Base-by-base conservation (phyloP, 2,329 filamentous ascomycete species). In the Phialocephala subalpina region DNA sequence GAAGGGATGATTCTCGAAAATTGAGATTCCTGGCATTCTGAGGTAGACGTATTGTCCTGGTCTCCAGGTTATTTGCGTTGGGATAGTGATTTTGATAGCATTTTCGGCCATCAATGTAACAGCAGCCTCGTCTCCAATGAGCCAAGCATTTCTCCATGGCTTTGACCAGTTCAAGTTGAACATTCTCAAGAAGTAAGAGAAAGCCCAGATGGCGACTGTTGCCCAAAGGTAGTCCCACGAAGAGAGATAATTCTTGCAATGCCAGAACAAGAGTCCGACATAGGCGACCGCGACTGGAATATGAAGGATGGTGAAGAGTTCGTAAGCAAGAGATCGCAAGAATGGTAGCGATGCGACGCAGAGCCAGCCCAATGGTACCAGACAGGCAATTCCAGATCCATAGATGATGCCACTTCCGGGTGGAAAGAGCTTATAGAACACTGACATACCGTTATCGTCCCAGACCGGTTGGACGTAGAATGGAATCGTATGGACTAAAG, bases 1-100 rank as follows among this genome's bases (percentile, higher is more conserved):
- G 76, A 98, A 98, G 0, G 95, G 95, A 73, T 98, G 96, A 72
- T 97, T 97, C 71, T 97, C 93, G 65, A 97, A 89, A 1, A 97
- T 78, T 0, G 94, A 94, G 72, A 98, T 94, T 1, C 93, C 93
- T 0, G 95, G 95, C 90, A 98, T 97, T 60, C 95, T 89, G 22
- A 98, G 84, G 77, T 97, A 98, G 20, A 97, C 92, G 73, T 97
- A 97, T 78, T 98, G 96, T 5, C 95, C 96, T 0, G 95, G 94
- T 75, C 89, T 90, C 95, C 95, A 98, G 68, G 88, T 90, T 86
- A 97, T 92, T 78, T 95, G 93, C 0, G 95, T 97, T 0, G 95
- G 94, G 59, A 98, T 92, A 0, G 95, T 97, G 72, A 98, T 87
- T 78, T 97, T 97, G 80, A 98, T 90, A n/a, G 93, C 93, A 75